phyloP scores from a whole-genome alignment of 116 monocot genomes.

The Phalaenopsis hybrid region DNA sequence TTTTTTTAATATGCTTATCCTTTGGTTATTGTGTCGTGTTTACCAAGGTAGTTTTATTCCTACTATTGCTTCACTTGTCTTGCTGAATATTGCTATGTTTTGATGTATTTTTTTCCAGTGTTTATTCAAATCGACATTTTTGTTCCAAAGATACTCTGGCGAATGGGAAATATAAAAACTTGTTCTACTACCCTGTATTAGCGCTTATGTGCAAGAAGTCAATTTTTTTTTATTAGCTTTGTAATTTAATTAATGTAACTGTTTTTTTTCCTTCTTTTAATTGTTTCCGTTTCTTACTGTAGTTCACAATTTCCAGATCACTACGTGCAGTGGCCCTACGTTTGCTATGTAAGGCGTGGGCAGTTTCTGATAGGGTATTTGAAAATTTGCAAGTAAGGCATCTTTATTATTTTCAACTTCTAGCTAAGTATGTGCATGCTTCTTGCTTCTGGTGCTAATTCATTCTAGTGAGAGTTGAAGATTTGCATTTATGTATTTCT shows the following conservation, averaged over 20 bases:
- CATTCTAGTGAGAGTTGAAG: not conserved
- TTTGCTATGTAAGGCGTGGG: slow-evolving; percentile 87
- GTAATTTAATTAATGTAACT: not conserved
- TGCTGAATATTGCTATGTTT: not conserved
- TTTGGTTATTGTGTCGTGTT: not conserved
- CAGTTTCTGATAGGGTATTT: slow-evolving; percentile 53
- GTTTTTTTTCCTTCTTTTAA: not conserved
- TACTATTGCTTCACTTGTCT: not conserved
- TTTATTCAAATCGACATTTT: not conserved
- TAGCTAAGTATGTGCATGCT: not conserved
- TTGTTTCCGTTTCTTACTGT: not conserved
- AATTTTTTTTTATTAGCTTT: not conserved
- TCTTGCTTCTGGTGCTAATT: not conserved
- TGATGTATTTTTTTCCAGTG: not conserved
- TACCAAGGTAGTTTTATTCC: not conserved
- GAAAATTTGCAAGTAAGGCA: slow-evolving; percentile 67
- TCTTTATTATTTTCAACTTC: slow-evolving; percentile 1
- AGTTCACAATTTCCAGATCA: slow-evolving; percentile 28
- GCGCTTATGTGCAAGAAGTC: not conserved
- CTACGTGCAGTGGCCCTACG: slow-evolving; percentile 69
- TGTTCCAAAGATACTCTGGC: not conserved
- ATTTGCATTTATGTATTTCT: not conserved
- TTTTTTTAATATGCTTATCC: not conserved
- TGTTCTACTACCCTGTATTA: not conserved
- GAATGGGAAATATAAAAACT: not conserved